Percentiles rank a stretch among this genome's conserved stretches.
These are phyloP conservation scores for Oryza australiensis DNA, from an alignment of 176 grass and related monocot genomes.

Conservation along the genomic window DNA sequence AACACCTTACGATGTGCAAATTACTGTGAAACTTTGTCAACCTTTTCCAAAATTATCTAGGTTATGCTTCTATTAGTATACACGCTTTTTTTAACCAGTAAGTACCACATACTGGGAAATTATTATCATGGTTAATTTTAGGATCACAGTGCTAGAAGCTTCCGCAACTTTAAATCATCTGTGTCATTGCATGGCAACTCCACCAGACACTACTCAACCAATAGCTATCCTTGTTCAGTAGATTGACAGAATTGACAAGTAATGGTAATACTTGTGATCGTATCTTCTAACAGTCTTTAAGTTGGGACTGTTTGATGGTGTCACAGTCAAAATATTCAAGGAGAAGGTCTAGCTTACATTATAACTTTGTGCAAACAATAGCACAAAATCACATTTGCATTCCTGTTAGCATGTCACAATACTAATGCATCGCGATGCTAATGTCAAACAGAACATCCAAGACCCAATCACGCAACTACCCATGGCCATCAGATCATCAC, in stretches of 20 bases:
- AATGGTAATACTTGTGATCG: neutral
- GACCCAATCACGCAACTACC: neutral
- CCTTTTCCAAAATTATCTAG: conserved; percentile 21
- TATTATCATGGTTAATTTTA: neutral
- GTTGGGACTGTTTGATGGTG: neutral
- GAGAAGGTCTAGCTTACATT: neutral
- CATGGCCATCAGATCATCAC: neutral
- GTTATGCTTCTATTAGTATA: conserved; percentile 6
- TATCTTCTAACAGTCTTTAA: conserved; percentile 9
- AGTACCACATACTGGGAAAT: conserved; percentile 6
- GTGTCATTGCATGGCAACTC: neutral
- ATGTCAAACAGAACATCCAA: conserved; percentile 16
- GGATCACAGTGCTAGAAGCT: neutral
- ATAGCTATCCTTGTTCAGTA: neutral
- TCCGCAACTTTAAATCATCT: conserved; percentile 16
- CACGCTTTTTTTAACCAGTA: neutral
- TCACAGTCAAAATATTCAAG: conserved; percentile 24
- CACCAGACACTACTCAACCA: neutral
- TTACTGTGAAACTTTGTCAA: neutral
- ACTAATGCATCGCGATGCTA: no score
- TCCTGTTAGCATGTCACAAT: neutral
- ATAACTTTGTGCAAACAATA: conserved; percentile 10
- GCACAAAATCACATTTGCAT: neutral
- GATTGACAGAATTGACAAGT: neutral
- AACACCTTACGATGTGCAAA: no score